Evolutionary conservation across 2,329 filamentous ascomycete genomes (phyloP), one percentile per base, ranked within the genome.

Genomic region (Pyrenochaeta sp.): DNA sequence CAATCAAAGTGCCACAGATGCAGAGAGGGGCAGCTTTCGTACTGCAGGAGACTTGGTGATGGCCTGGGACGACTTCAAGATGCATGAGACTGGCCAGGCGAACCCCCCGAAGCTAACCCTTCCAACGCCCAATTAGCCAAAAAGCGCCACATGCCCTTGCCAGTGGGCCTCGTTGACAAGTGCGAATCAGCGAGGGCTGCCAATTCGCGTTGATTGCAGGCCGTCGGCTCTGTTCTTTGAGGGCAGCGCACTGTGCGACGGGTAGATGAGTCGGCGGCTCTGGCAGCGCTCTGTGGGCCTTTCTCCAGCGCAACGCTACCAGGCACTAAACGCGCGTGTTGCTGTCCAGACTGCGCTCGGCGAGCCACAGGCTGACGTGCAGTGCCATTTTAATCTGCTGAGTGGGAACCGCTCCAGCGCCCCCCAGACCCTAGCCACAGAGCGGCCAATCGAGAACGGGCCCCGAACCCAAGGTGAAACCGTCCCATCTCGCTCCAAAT

Each of bases 281-380:
- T 25, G 12, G 34, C 46, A 37, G 42, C 50, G 13, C 36, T 28
- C 30, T 28, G 50, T 30, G 15, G 36, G 15, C 36, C 13, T 5
- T 39, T n/a, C 36, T 39, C 36, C n/a, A 19, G 40, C 19, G 40
- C 40, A 25, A 28, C 36, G 37, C n/a, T 24, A 30, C 27, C 5
- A 30, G 48, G 12, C n/a, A 12, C 52, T 52, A 62, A 52, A 65
- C 62, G 62, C 62, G 59, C 54, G 59, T 62, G 62, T 60, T 54
- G 28, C 59, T 62, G 52, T 51, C 56, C 50, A 50, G 54, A 49
- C 34, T 43, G 22, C 25, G 25, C 4, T 5, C 22, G 42, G 27
- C 32, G 34, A 53, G 62, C 65, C 60, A 68, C 59, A 59, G 62
- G 66, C 66, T 68, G 67, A 65, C 60, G 60, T 58, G 58, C 60